Evolutionary conservation across 306 rosid genomes (phyloP).

Genomic region (Medicago arabica): DNA sequence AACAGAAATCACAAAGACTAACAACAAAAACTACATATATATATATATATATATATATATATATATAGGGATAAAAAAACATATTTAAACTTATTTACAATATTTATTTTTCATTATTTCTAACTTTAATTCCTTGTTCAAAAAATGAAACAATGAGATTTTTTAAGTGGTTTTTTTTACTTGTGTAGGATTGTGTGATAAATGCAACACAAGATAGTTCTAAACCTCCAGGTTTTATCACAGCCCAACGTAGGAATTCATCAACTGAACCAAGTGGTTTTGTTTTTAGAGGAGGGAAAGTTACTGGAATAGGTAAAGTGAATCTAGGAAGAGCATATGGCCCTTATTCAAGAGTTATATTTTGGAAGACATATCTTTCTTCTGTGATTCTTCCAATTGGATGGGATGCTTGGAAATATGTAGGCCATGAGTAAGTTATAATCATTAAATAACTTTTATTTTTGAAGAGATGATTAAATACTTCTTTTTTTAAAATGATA

Average conservation of each 20-base stretch:
- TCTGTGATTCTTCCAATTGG: background rate
- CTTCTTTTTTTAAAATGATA: too few relatives aligned
- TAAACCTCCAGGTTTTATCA: background rate
- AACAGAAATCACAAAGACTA: too few relatives aligned
- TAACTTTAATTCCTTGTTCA: background rate
- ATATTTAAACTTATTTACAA: background rate
- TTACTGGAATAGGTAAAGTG: background rate
- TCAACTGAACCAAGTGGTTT: background rate
- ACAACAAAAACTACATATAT: too few relatives aligned
- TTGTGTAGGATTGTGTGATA: background rate
- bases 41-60: too few relatives aligned
- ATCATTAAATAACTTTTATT: background rate
- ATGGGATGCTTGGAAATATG: background rate
- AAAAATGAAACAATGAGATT: background rate
- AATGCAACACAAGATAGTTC: background rate
- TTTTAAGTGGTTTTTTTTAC: background rate
- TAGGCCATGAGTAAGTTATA: conserved; percentile 1
- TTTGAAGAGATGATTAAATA: too few relatives aligned
- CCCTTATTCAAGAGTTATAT: conserved; percentile 6
- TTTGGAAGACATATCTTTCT: background rate
- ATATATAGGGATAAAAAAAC: too few relatives aligned
- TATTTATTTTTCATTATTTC: background rate
- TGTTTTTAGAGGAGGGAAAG: background rate
- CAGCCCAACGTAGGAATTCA: background rate
- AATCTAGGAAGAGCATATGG: background rate